Percentiles rank a stretch among this genome's conserved stretches.
Conservation (phyloP, 2,329 filamentous ascomycete genomes). For the Coleophoma cylindrospora region DNA sequence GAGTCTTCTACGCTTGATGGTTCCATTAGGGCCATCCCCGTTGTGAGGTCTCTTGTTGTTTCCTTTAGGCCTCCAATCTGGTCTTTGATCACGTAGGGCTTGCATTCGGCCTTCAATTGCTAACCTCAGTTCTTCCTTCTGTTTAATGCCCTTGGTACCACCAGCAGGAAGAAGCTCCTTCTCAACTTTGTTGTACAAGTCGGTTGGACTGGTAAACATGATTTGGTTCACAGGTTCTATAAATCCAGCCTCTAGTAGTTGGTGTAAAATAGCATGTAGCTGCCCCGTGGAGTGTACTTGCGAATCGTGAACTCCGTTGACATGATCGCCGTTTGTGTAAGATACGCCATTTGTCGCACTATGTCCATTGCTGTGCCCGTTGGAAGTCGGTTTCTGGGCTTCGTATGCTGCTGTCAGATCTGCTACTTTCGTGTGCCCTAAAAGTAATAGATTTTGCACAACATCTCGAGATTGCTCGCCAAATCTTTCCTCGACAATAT, state of each 20-base stretch:
- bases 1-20: constrained; percentile 49
- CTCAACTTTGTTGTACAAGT: constrained; percentile 56
- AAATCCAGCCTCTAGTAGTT: constrained; percentile 58
- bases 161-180: constrained; percentile 51
- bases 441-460: constrained; percentile 67
- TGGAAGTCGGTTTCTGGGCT: constrained; percentile 16
- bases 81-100: constrained; percentile 41
- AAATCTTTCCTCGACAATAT: constrained; percentile 68
- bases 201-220: constrained; percentile 57
- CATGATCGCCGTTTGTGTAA: neutral
- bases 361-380: constrained; percentile 25
- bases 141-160: constrained; percentile 57
- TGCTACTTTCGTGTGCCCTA: constrained; percentile 71
- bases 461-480: constrained; percentile 71
- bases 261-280: constrained; percentile 34
- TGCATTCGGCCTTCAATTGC: constrained; percentile 48
- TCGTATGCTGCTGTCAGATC: constrained; percentile 64
- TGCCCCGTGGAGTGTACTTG: constrained; percentile 29
- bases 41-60: constrained; percentile 40
- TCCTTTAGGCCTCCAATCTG: constrained; percentile 40
- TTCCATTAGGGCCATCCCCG: constrained; percentile 16
- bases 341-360: constrained; percentile 7
- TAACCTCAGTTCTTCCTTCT: constrained; percentile 57
- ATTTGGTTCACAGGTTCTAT: constrained; percentile 56
- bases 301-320: constrained; percentile 14